Conservation (phyloP, 192 early-diverging fungal genomes). For the Mycoemilia scoparia region DNA sequence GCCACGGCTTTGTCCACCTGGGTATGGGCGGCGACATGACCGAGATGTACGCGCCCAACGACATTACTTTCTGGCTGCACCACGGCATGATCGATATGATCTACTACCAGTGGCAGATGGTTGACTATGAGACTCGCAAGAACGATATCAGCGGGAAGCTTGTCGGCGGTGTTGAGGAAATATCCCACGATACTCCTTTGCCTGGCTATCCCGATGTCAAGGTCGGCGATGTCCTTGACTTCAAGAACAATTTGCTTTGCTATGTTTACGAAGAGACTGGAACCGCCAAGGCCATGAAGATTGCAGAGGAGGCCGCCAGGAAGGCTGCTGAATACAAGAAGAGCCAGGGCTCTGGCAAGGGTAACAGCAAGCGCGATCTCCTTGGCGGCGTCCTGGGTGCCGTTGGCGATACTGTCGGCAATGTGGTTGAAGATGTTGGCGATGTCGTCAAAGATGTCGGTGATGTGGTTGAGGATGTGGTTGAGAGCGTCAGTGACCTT, state of each 20-base stretch:
- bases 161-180: constrained; percentile 14
- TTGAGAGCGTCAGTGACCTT: constrained; percentile 18
- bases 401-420: constrained; percentile 12
- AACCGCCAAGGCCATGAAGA: constrained; percentile 21
- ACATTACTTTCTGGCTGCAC: constrained; percentile 46
- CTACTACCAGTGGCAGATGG: constrained; percentile 37
- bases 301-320: constrained; percentile 24
- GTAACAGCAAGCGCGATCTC: constrained; percentile 10
- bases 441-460: constrained; percentile 22
- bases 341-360: constrained; percentile 5
- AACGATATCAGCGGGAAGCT: constrained; percentile 18
- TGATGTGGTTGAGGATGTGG: constrained; percentile 23
- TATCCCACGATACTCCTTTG: constrained; percentile 13
- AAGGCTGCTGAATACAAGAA: neutral
- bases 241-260: constrained; percentile 16
- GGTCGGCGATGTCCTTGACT: constrained; percentile 20
- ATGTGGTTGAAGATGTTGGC: constrained; percentile 19
- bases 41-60: constrained; percentile 35
- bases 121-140: constrained; percentile 19
- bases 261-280: constrained; percentile 25
- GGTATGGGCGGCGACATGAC: constrained; percentile 32
- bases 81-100: constrained; percentile 44
- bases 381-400: constrained; percentile 21
- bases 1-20: constrained; percentile 30
- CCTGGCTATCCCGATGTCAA: constrained; percentile 20